Evolutionary conservation across 2,329 filamentous ascomycete genomes (phyloP).

Genomic region (Colletotrichum ledebouriae): DNA sequence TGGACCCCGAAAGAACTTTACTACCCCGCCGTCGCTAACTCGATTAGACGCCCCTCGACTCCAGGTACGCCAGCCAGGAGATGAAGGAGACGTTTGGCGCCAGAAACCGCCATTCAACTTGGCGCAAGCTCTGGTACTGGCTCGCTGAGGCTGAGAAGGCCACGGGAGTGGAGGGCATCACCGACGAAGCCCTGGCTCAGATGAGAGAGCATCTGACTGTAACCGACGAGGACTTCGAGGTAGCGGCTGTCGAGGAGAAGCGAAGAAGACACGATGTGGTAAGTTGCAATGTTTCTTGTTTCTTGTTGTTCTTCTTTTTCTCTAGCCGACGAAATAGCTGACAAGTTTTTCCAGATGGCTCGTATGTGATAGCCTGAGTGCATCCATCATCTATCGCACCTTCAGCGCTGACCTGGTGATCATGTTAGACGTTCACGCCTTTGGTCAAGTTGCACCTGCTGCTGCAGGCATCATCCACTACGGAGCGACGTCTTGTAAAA

Average conservation of each 20-base stretch:
- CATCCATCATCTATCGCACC: neutral
- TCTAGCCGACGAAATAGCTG: neutral
- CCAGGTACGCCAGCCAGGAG: slow-evolving; percentile 79
- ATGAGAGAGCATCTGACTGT: slow-evolving; percentile 82
- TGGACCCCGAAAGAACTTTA: neutral
- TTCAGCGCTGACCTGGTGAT: neutral
- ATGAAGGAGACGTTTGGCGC: slow-evolving; percentile 87
- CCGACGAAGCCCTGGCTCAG: slow-evolving; percentile 79
- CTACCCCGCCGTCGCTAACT: slow-evolving; percentile 4
- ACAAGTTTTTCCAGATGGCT: slow-evolving; percentile 18
- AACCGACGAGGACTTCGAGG: slow-evolving; percentile 82
- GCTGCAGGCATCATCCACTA: slow-evolving; percentile 88
- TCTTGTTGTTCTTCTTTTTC: too few relatives aligned
- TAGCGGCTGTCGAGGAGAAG: slow-evolving; percentile 83
- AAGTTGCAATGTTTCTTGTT: neutral
- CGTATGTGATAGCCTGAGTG: slow-evolving; percentile 48
- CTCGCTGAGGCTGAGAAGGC: slow-evolving; percentile 87
- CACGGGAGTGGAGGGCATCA: slow-evolving; percentile 80
- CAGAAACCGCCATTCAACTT: slow-evolving; percentile 80
- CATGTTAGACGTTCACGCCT: slow-evolving; percentile 71
- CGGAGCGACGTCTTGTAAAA: slow-evolving; percentile 36
- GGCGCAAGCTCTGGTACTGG: slow-evolving; percentile 88
- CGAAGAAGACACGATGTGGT: slow-evolving; percentile 65
- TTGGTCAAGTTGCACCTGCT: slow-evolving; percentile 78
- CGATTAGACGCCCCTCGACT: slow-evolving; percentile 69